Evolutionary conservation across 2,329 filamentous ascomycete species (phyloP).

Genomic region (Epichloe sibirici): DNA sequence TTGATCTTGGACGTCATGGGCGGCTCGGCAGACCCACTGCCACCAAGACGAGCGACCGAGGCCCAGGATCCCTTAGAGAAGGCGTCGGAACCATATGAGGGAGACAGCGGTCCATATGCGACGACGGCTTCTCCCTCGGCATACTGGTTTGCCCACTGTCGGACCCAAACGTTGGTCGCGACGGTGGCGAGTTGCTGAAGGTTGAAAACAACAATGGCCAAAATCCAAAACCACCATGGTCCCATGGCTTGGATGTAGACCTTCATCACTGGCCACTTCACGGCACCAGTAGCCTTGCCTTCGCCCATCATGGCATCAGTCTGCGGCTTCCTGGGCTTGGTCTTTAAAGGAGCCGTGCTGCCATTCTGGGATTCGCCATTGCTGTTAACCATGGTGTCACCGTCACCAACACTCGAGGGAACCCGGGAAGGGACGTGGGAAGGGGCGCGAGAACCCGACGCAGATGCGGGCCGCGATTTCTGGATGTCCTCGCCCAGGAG

Average conservation of each 20-base stretch:
- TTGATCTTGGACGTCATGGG: constrained; percentile 1
- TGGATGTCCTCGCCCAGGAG: constrained; percentile 76
- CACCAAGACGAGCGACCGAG: constrained; percentile 23
- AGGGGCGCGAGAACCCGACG: constrained; percentile 56
- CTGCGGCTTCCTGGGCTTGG: constrained; percentile 34
- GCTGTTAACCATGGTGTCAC: constrained; percentile 42
- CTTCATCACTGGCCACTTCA: constrained; percentile 75
- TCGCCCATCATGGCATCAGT: constrained; percentile 55
- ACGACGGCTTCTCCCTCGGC: constrained; percentile 25
- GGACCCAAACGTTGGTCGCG: constrained; percentile 88
- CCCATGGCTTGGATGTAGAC: constrained; percentile 88
- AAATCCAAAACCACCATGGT: constrained; percentile 88
- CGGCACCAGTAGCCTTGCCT: constrained; percentile 69
- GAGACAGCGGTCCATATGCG: constrained; percentile 11
- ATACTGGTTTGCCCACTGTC: constrained; percentile 90
- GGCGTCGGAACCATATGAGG: constrained; percentile 14
- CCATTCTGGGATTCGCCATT: constrained; percentile 34
- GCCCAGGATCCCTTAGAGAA: constrained; percentile 22
- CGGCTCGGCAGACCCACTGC: constrained; percentile 12
- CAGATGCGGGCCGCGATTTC: constrained; percentile 59
- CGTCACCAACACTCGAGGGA: constrained; percentile 61
- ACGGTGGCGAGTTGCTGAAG: constrained; percentile 77
- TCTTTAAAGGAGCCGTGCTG: constrained; percentile 34
- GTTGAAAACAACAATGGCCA: constrained; percentile 62
- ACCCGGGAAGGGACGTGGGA: constrained; percentile 70